phyloP scores from a whole-genome alignment of 1,284 basidiomycete genomes.

The Fistulinella cinereoalba region DNA sequence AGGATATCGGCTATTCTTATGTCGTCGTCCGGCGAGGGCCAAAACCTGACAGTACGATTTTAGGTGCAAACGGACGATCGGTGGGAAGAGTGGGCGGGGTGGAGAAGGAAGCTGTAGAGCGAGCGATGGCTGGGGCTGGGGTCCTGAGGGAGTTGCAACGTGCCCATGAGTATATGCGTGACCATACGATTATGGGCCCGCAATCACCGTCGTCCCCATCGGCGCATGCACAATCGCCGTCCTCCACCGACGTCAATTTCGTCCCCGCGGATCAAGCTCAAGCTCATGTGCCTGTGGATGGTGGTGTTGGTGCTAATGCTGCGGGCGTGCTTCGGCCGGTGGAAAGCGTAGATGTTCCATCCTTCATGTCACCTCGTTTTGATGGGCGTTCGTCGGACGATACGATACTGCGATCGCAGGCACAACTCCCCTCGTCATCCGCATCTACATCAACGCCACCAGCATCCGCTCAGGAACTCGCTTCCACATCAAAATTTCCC shows the following conservation, averaged over 20 bases:
- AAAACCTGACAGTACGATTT: conserved; percentile 48
- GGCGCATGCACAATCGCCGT: conserved; percentile 14
- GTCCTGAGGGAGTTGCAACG: conserved; percentile 24
- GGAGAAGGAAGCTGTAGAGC: conserved; percentile 40
- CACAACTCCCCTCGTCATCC: conserved; percentile 7
- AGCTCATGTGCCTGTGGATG: conserved; percentile 45
- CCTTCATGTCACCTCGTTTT: conserved; percentile 28
- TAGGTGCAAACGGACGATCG: conserved; percentile 21
- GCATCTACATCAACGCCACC: conserved; percentile 18
- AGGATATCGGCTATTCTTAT: conserved; percentile 88
- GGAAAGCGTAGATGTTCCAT: conserved; percentile 14
- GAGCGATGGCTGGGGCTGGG: conserved; percentile 20
- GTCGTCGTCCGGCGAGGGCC: conserved; percentile 82
- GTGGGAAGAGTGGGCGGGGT: conserved; percentile 69
- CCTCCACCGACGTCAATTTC: conserved; percentile 18
- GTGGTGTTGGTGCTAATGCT: conserved; percentile 22
- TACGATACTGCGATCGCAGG: conserved; percentile 12
- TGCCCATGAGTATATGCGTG: conserved; percentile 18
- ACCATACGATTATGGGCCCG: conserved; percentile 18
- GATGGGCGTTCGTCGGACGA: conserved; percentile 19
- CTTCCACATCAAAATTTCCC: conserved; percentile 11
- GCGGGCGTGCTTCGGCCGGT: conserved; percentile 15
- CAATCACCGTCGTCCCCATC: conserved; percentile 25
- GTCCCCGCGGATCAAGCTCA: conserved; percentile 38
- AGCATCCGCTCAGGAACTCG: conserved; percentile 6